Conservation (phyloP, 192 early-diverging fungal genomes). For the Linnemannia hyalina region DNA sequence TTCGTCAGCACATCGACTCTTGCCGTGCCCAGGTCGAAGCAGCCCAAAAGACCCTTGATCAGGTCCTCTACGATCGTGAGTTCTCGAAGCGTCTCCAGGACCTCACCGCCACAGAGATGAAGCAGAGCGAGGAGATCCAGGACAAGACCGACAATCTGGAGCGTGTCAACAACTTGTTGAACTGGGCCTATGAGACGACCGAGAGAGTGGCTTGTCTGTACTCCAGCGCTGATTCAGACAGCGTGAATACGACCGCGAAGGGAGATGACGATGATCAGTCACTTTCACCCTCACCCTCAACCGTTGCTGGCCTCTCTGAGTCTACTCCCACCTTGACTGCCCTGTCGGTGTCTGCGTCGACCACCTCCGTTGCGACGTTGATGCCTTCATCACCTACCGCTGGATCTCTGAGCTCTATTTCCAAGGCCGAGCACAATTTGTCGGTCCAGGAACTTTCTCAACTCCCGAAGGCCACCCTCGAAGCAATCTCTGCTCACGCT, state of each 20-base stretch:
- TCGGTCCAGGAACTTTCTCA: neutral
- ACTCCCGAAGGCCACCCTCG: constrained; percentile 11
- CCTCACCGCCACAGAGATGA: constrained; percentile 15
- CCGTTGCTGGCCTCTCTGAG: neutral
- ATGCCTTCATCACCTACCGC: constrained; percentile 2
- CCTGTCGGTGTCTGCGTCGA: neutral
- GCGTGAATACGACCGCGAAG: neutral
- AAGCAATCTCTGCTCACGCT: neutral
- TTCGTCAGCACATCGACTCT: constrained; percentile 16
- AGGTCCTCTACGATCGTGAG: constrained; percentile 11
- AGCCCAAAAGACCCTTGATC: constrained; percentile 6
- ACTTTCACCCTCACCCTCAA: neutral
- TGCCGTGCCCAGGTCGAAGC: constrained; percentile 8
- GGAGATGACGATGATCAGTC: neutral
- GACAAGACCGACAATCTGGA: constrained; percentile 25
- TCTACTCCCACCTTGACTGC: constrained; percentile 2
- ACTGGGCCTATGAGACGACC: constrained; percentile 29
- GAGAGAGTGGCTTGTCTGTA: constrained; percentile 5
- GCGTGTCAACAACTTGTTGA: constrained; percentile 8
- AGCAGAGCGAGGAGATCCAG: constrained; percentile 14
- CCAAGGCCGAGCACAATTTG: neutral
- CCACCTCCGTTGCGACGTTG: constrained; percentile 4
- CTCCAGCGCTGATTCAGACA: neutral
- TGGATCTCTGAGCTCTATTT: neutral
- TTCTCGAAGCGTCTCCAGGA: constrained; percentile 12